Conservation (phyloP, 345 rosid species). For the Hypericum perforatum region DNA sequence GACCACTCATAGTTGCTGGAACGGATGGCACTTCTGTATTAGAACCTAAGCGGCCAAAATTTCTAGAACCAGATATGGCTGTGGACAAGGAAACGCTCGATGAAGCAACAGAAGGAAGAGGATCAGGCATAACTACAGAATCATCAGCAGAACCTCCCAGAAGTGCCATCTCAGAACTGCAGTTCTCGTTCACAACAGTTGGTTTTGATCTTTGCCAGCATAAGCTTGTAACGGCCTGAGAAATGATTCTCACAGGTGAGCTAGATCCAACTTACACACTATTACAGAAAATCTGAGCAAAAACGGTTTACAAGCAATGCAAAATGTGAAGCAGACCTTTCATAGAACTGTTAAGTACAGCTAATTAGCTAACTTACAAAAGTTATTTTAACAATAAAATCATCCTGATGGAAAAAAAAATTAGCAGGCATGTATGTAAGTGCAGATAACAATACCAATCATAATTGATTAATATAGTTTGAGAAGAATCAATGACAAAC, state of each 20-base stretch:
- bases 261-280: no score
- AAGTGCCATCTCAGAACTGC: conserved; percentile 81
- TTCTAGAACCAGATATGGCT: conserved; percentile 37
- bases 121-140: conserved; percentile 94
- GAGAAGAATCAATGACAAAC: no score
- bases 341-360: no score
- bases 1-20: conserved; percentile 26
- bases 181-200: conserved; percentile 63
- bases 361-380: no score
- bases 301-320: no score
- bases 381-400: no score
- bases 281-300: no score
- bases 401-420: no score
- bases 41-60: conserved; percentile 25
- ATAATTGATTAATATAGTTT: no score
- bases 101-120: conserved; percentile 69
- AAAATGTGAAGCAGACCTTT: no score
- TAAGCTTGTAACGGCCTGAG: conserved; percentile 87
- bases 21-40: conserved; percentile 33
- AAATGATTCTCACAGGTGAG: conserved; percentile 10
- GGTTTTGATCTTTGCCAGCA: conserved; percentile 99
- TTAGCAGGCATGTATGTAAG: no score
- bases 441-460: no score
- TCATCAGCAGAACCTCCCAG: conserved; percentile 81
- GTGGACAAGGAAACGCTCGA: conserved; percentile 44